Evolutionary conservation across 176 grass and related monocot genomes (phyloP), one percentile per base, ranked within the genome.

Genomic region (Carex littledalei): DNA sequence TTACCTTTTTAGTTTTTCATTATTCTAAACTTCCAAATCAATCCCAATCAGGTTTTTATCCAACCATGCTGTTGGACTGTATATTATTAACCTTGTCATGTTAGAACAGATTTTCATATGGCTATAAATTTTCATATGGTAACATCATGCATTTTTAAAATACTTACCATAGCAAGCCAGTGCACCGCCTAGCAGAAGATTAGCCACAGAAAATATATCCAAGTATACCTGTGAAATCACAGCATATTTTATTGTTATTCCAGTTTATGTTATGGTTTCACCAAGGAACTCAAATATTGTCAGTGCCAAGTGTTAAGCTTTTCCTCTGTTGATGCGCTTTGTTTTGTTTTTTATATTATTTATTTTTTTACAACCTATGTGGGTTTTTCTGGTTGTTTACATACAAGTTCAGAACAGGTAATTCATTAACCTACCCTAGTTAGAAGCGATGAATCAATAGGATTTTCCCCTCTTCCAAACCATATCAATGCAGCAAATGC

Each of bases 151-250:
- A 70, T 41, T 55, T 8, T 67, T 26, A 78, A 78, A 14, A 84
- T 87, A 72, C 86, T 94, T 83, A 99, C 97, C 97, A 76, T 99
- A 99, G 90, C 93, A 92, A 67, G 91, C 86, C 85, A 99, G 73
- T 84, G 91, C 97, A 86, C 84, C 86, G 16, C 90, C 97, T 68
- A 94, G 80, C 80, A 99, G 62, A 85, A 99, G 84, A 88, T 87
- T 79, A 65, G 91, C 90, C 77, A 89, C 87, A 89, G 97, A 96
- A 92, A 96, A 96, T 84, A 92, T 91, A 90, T 92, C 90, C 85
- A 99, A 87, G 81, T 95, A 99, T 77, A 99, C 91, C 97, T 99
- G 90, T 71, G 87, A 92, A 88, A 93, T 16, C 63, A 89, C 86
- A 55, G 67, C 62, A 37, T 49, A 34, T 57, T 57, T 17, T 26